phyloP scores from a whole-genome alignment of 495 filamentous ascomycete species.

The Cladorrhinum samala region DNA sequence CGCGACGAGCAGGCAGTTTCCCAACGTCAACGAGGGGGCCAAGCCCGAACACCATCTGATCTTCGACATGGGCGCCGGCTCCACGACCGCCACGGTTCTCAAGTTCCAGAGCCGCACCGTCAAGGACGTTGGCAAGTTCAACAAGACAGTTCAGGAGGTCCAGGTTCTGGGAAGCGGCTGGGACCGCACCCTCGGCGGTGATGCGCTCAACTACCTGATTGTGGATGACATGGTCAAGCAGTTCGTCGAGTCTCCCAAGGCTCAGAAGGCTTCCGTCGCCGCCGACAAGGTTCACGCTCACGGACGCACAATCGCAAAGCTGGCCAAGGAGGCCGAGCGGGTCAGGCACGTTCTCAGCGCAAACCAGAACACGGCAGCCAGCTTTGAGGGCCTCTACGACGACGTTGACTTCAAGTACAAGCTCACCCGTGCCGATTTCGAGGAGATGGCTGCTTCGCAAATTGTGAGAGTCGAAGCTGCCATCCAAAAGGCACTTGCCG shows the following conservation, averaged over 20 bases:
- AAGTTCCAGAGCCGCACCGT: conserved; percentile 82
- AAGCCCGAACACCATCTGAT: conserved; percentile 90
- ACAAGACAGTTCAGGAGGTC: conserved; percentile 95
- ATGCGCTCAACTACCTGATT: conserved; percentile 80
- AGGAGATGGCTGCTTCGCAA: conserved; percentile 67
- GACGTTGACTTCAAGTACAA: conserved; percentile 93
- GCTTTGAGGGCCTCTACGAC: conserved; percentile 83
- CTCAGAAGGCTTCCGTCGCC: conserved; percentile 60
- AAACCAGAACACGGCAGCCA: conserved; percentile 72
- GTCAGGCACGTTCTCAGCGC: conserved; percentile 87
- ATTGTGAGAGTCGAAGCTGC: conserved; percentile 61
- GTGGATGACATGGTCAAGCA: conserved; percentile 79
- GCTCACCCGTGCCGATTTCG: conserved; percentile 73
- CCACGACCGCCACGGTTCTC: conserved; percentile 90
- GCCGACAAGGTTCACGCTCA: conserved; percentile 59
- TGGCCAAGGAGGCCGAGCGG: conserved; percentile 87
- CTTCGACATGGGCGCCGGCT: conserved; percentile 97
- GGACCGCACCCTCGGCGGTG: conserved; percentile 86
- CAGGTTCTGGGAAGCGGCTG: conserved; percentile 79
- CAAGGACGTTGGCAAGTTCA: conserved; percentile 88
- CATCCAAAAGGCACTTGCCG: conserved; percentile 66
- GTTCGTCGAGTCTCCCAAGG: conserved; percentile 62
- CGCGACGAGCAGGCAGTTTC: conserved; percentile 84
- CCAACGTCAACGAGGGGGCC: conserved; percentile 70
- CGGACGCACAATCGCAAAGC: conserved; percentile 77